A percentile compares a stretch with the other conserved stretches of the same genome.
phyloP scores from a whole-genome alignment of 2,329 filamentous ascomycete genomes.

The Beauveria medogensis region DNA sequence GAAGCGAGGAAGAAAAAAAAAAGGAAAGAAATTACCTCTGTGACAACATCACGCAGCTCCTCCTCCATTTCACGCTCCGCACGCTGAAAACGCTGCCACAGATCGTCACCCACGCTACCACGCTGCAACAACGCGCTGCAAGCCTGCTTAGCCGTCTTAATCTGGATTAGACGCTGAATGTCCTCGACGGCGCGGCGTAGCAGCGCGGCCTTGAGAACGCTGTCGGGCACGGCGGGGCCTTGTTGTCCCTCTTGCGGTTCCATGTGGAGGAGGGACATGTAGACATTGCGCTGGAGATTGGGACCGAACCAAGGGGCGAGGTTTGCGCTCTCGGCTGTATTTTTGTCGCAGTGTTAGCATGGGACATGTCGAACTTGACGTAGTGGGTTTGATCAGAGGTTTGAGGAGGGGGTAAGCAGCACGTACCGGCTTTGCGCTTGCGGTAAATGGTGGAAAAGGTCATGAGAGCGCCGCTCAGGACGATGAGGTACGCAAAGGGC shows the following conservation, averaged over 20 bases:
- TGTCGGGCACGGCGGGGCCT: slow-evolving; percentile 62
- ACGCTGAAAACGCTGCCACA: slow-evolving; percentile 85
- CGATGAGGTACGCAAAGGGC: slow-evolving; percentile 80
- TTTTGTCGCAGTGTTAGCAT: too few relatives aligned
- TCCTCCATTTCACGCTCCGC: slow-evolving; percentile 98
- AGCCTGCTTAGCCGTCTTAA: slow-evolving; percentile 82
- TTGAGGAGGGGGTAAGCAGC: not conserved
- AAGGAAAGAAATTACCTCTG: slow-evolving; percentile 55
- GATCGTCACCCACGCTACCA: slow-evolving; percentile 89
- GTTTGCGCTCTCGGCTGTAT: slow-evolving; percentile 64
- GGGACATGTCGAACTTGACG: too few relatives aligned
- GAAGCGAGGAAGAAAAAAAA: slow-evolving; percentile 1
- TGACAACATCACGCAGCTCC: slow-evolving; percentile 87
- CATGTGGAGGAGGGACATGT: slow-evolving; percentile 83
- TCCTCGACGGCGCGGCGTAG: slow-evolving; percentile 86
- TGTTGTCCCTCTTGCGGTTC: slow-evolving; percentile 59
- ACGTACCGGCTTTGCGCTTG: slow-evolving; percentile 76
- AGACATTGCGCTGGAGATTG: slow-evolving; percentile 88
- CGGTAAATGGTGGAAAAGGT: slow-evolving; percentile 92
- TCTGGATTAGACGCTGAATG: slow-evolving; percentile 81
- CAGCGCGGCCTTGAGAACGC: slow-evolving; percentile 78
- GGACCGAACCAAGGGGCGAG: slow-evolving; percentile 91
- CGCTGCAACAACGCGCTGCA: slow-evolving; percentile 75
- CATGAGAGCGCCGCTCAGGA: slow-evolving; percentile 79
- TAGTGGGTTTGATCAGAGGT: too few relatives aligned